Base-by-base conservation (phyloP, 371 early-diverging fungal species). In the Parasitella parasitica region DNA sequence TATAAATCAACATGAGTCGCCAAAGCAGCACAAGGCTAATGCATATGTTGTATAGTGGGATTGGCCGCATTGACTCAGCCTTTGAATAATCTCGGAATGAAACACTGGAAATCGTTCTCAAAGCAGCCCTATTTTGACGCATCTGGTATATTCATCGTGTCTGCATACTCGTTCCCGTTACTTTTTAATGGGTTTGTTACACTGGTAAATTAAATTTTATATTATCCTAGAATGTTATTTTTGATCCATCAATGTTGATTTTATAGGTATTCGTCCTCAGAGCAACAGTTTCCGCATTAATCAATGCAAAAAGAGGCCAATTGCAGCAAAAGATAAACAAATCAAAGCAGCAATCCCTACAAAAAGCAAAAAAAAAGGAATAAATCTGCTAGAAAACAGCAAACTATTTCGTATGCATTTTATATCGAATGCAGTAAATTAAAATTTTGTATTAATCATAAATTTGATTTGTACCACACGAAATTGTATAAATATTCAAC, bases 81-180 rank as follows among this genome's bases (percentile, higher is more conserved):
- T 12, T 54, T 83, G 22, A 83, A 83, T 63, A n/a, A 34, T n/a
- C 56, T 81, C 6, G 72, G 70, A 24, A 53, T 71, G 6, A 51
- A 54, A 18, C 59, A 81, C 37, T 77, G 78, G 73, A 35, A 63
- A 6, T 22, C 26, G 0, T 79, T 83, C 57, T 67, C 80, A 3
- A 64, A 69, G 2, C 56, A 71, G 13, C 59, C 75, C 51, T 81
- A 83, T 51, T 83, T 83, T 64, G 84, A 83, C 48, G 55, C 57
- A 4, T 66, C 69, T 6, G 84, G 84, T 7, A 27, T 77, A 36
- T 81, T 83, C 59, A 69, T 73, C 38, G 76, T 76, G 1, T 60
- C 72, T 8, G 61, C 80, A 5, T 83, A 80, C 54, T 70, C 80
- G 6, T 68, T 73, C 16, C 84, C 84, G 0, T 61, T 83, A 26